Evolutionary conservation across 2,329 filamentous ascomycete genomes (phyloP), one percentile per base, ranked within the genome.

Genomic region (Phaeosphaeriaceae sp.): DNA sequence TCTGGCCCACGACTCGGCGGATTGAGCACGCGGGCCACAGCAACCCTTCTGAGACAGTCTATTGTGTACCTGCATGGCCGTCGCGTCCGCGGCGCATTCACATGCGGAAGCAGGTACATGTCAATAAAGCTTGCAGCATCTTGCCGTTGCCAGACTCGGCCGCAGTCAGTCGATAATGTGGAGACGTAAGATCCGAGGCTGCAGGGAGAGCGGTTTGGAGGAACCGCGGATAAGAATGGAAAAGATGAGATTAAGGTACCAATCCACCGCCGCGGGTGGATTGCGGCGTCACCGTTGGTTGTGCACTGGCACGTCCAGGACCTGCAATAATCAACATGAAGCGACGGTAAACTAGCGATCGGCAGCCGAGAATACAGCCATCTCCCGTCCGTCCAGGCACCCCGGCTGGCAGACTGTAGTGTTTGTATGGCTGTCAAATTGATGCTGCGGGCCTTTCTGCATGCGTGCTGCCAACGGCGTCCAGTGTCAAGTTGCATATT

Each of bases 1-100:
- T 53, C 60, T 23, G 58, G 57, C 46, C 61, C 61, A 56, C 64
- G 67, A 67, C 56, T 69, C 64, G 60, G 60, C 52, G 49, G 49
- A 53, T 59, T 58, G 43, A 49, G 49, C 8, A 47, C 58, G 40
- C 35, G 60, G 63, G 64, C 54, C 63, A 63, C 61, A 56, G 35
- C 48, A 47, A 52, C 64, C 63, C 49, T 53, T 64, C 66, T 57
- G 59, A 70, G 64, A 54, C 54, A 48, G 32, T 47, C 49, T 52
- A 42, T 54, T 35, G 52, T 59, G 60, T 65, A 54, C 60, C 58
- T 65, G 65, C 64, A 68, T 66, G 63, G 61, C 13, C 35, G 4
- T 40, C 11, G 35, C 35, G 35, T 40, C 35, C 5, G 4, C 15
- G 35, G 35, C 15, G 13, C 35, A 40, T 17, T n/a, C 35, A 40